phyloP scores from a whole-genome alignment of 2,329 filamentous ascomycete genomes.

The Cytospora leucostoma region DNA sequence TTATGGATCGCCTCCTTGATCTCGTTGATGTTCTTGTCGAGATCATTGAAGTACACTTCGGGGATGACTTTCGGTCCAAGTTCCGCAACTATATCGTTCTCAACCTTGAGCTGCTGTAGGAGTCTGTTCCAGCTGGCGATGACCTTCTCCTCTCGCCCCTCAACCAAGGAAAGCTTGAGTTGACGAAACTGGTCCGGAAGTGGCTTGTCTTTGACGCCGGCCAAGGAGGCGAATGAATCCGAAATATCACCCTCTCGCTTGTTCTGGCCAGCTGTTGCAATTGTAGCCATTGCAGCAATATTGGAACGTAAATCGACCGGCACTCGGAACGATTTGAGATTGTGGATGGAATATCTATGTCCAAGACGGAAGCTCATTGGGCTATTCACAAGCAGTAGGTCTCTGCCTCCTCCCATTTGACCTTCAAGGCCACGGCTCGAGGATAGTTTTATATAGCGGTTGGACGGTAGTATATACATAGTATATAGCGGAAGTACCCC shows the following conservation, averaged over 20 bases:
- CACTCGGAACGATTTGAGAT: too few species aligned
- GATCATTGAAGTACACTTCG: slow-evolving; percentile 48
- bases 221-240: slow-evolving; percentile 62
- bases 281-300: slow-evolving; percentile 30
- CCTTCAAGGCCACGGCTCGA: too few species aligned
- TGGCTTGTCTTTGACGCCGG: slow-evolving; percentile 45
- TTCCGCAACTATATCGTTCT: slow-evolving; percentile 50
- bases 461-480: neutral
- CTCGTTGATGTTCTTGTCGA: slow-evolving; percentile 42
- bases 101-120: slow-evolving; percentile 45
- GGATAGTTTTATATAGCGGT: neutral
- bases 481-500: neutral
- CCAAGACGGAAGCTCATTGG: neutral
- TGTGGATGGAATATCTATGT: too few species aligned
- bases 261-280: slow-evolving; percentile 11
- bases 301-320: slow-evolving; percentile 3
- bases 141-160: slow-evolving; percentile 51
- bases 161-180: slow-evolving; percentile 55
- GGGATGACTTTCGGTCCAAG: slow-evolving; percentile 54
- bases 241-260: slow-evolving; percentile 65
- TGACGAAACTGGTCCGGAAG: slow-evolving; percentile 58
- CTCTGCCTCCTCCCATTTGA: too few species aligned
- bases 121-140: slow-evolving; percentile 51
- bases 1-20: slow-evolving; percentile 56
- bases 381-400: neutral